Conservation (phyloP, 768 basidiomycete species). For the Lactifluus piperatus region DNA sequence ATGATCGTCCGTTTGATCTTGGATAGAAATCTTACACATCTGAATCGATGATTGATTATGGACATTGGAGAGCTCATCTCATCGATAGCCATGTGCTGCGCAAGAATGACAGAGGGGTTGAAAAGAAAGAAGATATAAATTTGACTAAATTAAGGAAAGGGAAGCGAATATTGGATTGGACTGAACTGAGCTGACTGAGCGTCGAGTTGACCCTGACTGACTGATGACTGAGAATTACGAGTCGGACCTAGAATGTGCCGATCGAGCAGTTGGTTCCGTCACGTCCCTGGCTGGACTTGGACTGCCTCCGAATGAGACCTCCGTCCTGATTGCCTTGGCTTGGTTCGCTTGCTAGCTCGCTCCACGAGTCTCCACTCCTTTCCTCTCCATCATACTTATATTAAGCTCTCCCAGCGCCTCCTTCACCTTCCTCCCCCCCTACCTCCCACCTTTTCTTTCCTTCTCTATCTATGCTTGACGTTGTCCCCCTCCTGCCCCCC, state of each 20-base stretch:
- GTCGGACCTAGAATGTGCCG: conserved; percentile 18
- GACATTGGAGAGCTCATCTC: no score
- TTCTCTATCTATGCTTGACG: conserved; percentile 7
- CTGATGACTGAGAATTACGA: not conserved
- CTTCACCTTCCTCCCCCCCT: not conserved
- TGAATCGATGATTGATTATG: no score
- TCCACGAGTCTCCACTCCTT: not conserved
- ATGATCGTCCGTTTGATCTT: not conserved
- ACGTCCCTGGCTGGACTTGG: no score
- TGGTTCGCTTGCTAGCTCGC: no score
- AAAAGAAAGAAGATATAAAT: no score
- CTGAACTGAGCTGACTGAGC: not conserved
- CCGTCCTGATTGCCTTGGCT: no score
- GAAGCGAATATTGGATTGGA: not conserved
- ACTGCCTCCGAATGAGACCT: no score
- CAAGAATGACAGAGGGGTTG: no score
- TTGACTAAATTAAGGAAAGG: not conserved
- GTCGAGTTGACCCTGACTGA: no score
- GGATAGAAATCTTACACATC: not conserved
- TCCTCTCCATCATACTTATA: conserved; percentile 4
- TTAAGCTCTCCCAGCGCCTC: conserved; percentile 9
- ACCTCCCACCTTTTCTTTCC: not conserved
- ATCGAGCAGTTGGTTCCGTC: no score
- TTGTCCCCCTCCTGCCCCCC: conserved; percentile 5
- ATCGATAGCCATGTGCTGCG: no score